A percentile compares a stretch with the other conserved stretches of the same genome.
These are phyloP conservation scores for Pleoardoris graminearum DNA, from an alignment of 2,329 filamentous ascomycete genomes.

Conservation along the genomic window DNA sequence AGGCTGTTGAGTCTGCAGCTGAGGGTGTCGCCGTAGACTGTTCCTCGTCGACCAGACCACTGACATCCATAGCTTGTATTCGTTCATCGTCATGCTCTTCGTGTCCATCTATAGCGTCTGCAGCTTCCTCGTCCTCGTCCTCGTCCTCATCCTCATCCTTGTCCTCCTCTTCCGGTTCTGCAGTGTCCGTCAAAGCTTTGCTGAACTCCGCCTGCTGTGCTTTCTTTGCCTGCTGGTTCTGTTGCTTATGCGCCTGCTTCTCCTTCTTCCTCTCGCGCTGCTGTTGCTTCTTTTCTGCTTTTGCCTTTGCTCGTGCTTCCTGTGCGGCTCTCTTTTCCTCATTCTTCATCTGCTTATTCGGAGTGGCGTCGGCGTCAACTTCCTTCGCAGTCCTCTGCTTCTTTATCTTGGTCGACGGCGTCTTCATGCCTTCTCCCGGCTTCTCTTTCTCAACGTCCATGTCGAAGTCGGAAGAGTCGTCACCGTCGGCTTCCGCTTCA, in stretches of 20 bases:
- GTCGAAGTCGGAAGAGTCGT: conserved; percentile 39
- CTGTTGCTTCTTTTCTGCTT: conserved; percentile 49
- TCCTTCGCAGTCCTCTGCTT: conserved; percentile 47
- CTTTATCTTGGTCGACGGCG: conserved; percentile 37
- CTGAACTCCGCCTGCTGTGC: conserved; percentile 36
- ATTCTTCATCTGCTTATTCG: conserved; percentile 17
- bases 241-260: conserved; percentile 47
- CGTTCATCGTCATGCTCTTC: conserved; percentile 33
- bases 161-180: conserved; percentile 29
- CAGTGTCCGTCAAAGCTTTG: conserved; percentile 24
- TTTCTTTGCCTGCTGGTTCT: conserved; percentile 40
- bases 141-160: neutral
- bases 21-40: conserved; percentile 40
- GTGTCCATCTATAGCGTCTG: conserved; percentile 25
- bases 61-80: conserved; percentile 42
- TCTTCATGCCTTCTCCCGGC: conserved; percentile 45
- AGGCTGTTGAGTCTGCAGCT: conserved; percentile 41
- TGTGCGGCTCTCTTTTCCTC: conserved; percentile 44
- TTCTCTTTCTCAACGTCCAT: conserved; percentile 43
- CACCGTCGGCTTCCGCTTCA: conserved; percentile 62
- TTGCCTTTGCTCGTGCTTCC: conserved; percentile 45
- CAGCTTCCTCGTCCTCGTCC: conserved; percentile 13
- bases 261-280: conserved; percentile 53
- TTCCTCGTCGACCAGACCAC: conserved; percentile 42
- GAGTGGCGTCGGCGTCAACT: conserved; percentile 24